These are phyloP conservation scores for Juglanconis juglandina DNA, from an alignment of 2,329 filamentous ascomycete species.

Conservation along the genomic window DNA sequence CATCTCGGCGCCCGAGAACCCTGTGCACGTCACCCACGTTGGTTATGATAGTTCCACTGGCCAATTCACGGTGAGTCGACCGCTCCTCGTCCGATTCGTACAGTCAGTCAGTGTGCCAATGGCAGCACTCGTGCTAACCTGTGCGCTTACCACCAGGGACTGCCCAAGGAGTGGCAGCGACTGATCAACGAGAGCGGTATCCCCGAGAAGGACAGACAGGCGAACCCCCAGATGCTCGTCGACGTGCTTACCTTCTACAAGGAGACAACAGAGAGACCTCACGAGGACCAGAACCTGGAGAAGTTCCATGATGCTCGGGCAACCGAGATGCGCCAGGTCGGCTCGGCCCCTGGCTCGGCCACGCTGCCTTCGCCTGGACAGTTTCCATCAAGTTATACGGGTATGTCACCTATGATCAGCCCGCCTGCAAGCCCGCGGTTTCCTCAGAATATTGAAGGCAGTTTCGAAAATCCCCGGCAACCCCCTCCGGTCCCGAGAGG, in stretches of 20 bases:
- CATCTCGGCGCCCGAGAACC: conserved; percentile 97
- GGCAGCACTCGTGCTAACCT: conserved; percentile 20
- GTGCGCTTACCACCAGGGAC: conserved; percentile 54
- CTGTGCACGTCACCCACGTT: conserved; percentile 95
- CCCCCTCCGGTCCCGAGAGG: conserved; percentile 80
- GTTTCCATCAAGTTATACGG: conserved; percentile 53
- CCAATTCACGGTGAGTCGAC: conserved; percentile 78
- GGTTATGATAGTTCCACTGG: conserved; percentile 95
- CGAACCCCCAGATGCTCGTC: conserved; percentile 92
- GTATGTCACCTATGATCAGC: conserved; percentile 64
- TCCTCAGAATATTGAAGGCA: conserved; percentile 81
- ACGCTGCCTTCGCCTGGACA: conserved; percentile 47
- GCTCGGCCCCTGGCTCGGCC: conserved; percentile 40
- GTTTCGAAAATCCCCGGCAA: conserved; percentile 94
- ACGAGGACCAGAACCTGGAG: conserved; percentile 86
- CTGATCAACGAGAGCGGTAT: conserved; percentile 95
- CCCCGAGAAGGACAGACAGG: conserved; percentile 89
- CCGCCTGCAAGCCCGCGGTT: conserved; percentile 83
- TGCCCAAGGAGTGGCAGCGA: conserved; percentile 97
- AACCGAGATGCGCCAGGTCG: conserved; percentile 45
- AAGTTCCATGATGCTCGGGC: conserved; percentile 89
- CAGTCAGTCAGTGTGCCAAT: background rate
- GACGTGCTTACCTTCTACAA: conserved; percentile 97
- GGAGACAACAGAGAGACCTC: conserved; percentile 76
- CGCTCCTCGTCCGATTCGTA: conserved; percentile 19